Evolutionary conservation across 1,284 basidiomycete species (phyloP), one percentile per base, ranked within the genome.

Genomic region (Vanrija sp.): DNA sequence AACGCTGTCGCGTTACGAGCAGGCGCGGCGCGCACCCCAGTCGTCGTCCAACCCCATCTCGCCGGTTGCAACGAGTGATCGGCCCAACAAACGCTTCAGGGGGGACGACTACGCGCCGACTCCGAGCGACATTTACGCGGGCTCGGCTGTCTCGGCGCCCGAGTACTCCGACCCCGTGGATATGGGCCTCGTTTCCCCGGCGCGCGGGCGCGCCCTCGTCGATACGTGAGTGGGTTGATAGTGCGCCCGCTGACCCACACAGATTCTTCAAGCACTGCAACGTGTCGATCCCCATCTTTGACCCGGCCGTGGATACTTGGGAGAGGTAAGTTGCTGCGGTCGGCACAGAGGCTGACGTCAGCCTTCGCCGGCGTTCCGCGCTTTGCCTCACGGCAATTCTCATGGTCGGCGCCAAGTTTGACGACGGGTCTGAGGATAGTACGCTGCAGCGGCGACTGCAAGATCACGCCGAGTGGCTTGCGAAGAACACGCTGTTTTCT

Each of bases 211-310:
- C 50, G 84, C 88, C 54, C 75, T 92, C 38, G 90, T 90, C 71
- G 81, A 83, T 27, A 48, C 60, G 54, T 89, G 62, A 56, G 82
- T 78, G 35, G 12, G 54, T 10, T 18, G 18, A 16, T 20, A 16
- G 53, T n/a, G 19, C 37, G 38, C 2, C 38, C 9, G 38, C n/a
- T 41, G 41, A 45, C 37, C 45, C 50, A 14, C 46, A 4, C 22
- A 60, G 58, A 0, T 90, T 87, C 70, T 91, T 88, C 72, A 82
- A 84, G 84, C 56, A 87, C 24, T 91, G 88, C 68, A 88, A 87
- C 12, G 89, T 87, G 15, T 91, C 90, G 71, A 74, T 91, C 73
- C 87, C 89, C 45, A 83, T 91, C 14, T 91, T 91, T 63, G 88
- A 93, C 73, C 81, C 79, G 8, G 80, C 78, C 31, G 77, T 81